Evolutionary conservation across 2,329 filamentous ascomycete genomes (phyloP).

Genomic region (Leptographium lundbergii): DNA sequence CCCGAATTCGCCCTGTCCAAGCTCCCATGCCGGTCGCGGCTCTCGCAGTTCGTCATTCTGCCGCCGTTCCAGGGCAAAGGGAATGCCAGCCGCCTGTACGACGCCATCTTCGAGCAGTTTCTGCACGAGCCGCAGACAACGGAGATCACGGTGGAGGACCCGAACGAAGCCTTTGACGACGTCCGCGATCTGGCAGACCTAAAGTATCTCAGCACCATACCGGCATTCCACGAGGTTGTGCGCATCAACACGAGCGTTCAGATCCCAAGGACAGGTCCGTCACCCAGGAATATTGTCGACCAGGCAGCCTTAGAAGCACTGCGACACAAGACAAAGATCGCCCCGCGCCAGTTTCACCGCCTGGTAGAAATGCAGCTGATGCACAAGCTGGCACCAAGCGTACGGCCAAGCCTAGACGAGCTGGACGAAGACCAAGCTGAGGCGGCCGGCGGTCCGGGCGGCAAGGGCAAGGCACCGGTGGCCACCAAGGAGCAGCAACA

Average conservation of each 20-base stretch:
- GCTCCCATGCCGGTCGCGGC: constrained; percentile 65
- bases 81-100: constrained; percentile 70
- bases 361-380: constrained; percentile 66
- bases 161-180: constrained; percentile 74
- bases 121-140: constrained; percentile 54
- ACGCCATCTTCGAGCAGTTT: constrained; percentile 60
- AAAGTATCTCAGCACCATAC: constrained; percentile 44
- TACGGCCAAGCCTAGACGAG: constrained; percentile 39
- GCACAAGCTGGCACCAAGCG: constrained; percentile 41
- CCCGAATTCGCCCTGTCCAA: constrained; percentile 32
- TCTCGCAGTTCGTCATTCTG: constrained; percentile 88
- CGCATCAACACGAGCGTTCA: constrained; percentile 38
- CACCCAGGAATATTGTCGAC: constrained; percentile 45
- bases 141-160: constrained; percentile 89
- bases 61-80: constrained; percentile 76
- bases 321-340: constrained; percentile 55
- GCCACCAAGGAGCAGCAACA: constrained; percentile 44
- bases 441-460: constrained; percentile 7
- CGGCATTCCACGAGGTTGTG: constrained; percentile 41
- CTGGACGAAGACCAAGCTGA: constrained; percentile 14
- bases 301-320: constrained; percentile 40
- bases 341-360: constrained; percentile 61
- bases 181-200: constrained; percentile 67
- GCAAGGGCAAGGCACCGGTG: constrained; percentile 7
- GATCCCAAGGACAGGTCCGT: constrained; percentile 33